Conservation (phyloP, 2,329 filamentous ascomycete genomes). For the Alternaria postmessia region DNA sequence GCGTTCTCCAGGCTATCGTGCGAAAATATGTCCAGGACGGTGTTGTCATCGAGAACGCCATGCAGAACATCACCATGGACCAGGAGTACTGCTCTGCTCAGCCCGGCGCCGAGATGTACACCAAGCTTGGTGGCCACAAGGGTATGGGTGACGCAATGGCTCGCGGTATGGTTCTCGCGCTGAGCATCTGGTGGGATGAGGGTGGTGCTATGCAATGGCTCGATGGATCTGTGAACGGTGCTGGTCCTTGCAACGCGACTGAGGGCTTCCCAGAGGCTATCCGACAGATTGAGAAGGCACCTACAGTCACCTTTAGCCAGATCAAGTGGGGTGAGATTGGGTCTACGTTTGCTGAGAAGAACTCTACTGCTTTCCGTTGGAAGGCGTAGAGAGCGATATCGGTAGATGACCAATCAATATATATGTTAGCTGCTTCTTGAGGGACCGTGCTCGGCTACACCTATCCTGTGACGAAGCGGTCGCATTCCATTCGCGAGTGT, state of each 20-base stretch:
- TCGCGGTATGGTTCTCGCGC: slow-evolving; percentile 62
- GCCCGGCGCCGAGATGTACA: slow-evolving; percentile 39
- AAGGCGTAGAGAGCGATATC: slow-evolving; percentile 20
- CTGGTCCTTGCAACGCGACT: slow-evolving; percentile 64
- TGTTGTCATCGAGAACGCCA: slow-evolving; percentile 65
- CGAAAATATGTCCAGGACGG: slow-evolving; percentile 72
- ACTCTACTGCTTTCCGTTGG: slow-evolving; percentile 20
- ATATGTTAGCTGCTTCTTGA: background rate
- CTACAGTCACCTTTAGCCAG: slow-evolving; percentile 64
- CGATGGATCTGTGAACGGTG: slow-evolving; percentile 53
- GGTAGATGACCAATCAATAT: background rate
- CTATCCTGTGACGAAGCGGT: background rate
- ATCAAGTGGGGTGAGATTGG: slow-evolving; percentile 69
- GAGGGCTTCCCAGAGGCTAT: slow-evolving; percentile 63
- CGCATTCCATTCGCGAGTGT: background rate
- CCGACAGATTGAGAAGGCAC: slow-evolving; percentile 56
- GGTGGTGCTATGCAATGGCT: slow-evolving; percentile 66
- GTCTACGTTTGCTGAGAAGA: slow-evolving; percentile 55
- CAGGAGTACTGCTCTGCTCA: slow-evolving; percentile 41
- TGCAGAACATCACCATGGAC: slow-evolving; percentile 45
- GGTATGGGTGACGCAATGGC: slow-evolving; percentile 58
- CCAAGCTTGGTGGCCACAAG: slow-evolving; percentile 53
- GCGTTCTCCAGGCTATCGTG: slow-evolving; percentile 67
- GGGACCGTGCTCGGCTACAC: background rate
- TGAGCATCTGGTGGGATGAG: slow-evolving; percentile 66